A percentile compares a stretch with the other conserved stretches of the same genome.
Evolutionary conservation across 805 yeast genomes (phyloP).

Genomic region (Diddensiella transvaalensis): DNA sequence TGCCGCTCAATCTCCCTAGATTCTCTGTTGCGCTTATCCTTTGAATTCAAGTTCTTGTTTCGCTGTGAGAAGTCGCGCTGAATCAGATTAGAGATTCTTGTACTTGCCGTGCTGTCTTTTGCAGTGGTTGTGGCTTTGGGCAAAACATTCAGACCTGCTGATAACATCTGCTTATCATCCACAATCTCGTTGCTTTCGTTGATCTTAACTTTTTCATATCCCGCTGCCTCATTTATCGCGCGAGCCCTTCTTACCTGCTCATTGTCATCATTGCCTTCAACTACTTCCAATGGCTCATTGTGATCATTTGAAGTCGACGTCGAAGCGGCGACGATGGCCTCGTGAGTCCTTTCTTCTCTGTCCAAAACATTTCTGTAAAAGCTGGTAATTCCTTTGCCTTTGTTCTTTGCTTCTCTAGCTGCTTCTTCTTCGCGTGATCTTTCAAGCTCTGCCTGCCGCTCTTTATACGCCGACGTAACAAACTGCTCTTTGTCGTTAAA

Average conservation of each 20-base stretch:
- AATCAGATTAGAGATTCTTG: neutral
- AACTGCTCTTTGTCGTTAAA: constrained; percentile 42
- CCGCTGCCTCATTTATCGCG: constrained; percentile 19
- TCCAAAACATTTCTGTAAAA: constrained; percentile 24
- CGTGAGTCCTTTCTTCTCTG: constrained; percentile 20
- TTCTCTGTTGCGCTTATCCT: constrained; percentile 5
- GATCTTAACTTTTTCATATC: constrained; percentile 22
- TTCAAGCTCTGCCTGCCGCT: constrained; percentile 35
- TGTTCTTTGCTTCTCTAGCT: constrained; percentile 15
- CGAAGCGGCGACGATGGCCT: constrained; percentile 15
- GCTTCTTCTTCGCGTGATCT: constrained; percentile 21
- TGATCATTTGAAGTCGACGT: neutral
- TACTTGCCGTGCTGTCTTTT: neutral
- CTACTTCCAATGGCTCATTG: neutral
- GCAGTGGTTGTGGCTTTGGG: neutral
- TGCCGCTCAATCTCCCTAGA: constrained; percentile 11
- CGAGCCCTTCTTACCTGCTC: constrained; percentile 20
- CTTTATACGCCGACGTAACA: constrained; percentile 47
- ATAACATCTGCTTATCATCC: constrained; percentile 27
- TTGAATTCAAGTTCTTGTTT: neutral
- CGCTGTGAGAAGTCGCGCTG: neutral
- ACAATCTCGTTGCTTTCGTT: constrained; percentile 30
- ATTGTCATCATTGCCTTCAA: constrained; percentile 12
- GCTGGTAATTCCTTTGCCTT: constrained; percentile 14
- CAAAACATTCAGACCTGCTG: constrained; percentile 27